Base-by-base conservation (phyloP, 129 eudicot species). In the Flaveria trinervia region DNA sequence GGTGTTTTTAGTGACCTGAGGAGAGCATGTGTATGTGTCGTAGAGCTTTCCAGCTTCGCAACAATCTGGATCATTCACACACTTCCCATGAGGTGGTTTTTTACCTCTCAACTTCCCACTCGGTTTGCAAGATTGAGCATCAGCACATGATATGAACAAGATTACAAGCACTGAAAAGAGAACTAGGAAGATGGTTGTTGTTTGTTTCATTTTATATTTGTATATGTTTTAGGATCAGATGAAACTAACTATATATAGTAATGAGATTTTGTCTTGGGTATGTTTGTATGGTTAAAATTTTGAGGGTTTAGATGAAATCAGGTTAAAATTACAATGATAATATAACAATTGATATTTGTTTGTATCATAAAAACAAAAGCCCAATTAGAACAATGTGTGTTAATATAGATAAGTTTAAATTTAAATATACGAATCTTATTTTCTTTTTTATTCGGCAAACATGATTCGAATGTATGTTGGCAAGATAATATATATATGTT, bases 1-100 rank as follows among this genome's bases (percentile, higher is more conserved):
- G 9, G 81, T 81, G 1, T 44, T 71, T 60, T 45, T 20, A 26
- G 81, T 62, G 28, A 84, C 43, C 1, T 10, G 55, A 2, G 85
- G 85, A n/a, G 85, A 84, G 23, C 88, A 84, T 43, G 69, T 82
- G 83, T 75, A 84, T 0, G 77, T 72, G 12, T 61, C 41, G 65
- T 84, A 77, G 16, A 73, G 14, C 20, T 77, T 68, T 20, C 82
- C 79, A 23, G 48, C 14, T 46, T 77, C 59, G 43, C 88, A 84
- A 71, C 87, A 75, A 28, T 74, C 76, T 17, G 86, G 73, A 48
- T 55, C 72, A 5, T 56, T 10, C 2, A 23, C 66, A 54, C 79
- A 39, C 33, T 83, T 10, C 26, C 81, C 76, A 18, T 70, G 71
- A 20, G 82, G 82, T 30, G 82, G 71, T 70, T 78, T 78, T 45